Base-by-base conservation (phyloP, 495 filamentous ascomycete genomes). In the Delitschia confertaspora region DNA sequence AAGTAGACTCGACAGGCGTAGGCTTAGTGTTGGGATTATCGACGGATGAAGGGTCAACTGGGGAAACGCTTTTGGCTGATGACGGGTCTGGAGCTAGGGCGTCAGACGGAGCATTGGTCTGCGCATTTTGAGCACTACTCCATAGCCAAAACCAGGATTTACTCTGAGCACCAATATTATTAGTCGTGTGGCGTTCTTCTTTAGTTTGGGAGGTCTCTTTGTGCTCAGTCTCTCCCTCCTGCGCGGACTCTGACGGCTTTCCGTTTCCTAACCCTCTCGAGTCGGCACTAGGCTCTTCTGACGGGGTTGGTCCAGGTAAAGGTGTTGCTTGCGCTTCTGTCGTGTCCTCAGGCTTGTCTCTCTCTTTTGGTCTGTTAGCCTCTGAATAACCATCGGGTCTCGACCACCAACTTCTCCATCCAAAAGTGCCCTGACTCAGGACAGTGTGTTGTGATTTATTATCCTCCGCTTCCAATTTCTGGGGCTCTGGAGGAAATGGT, bases 371-470 rank as follows among this genome's bases (percentile, higher is more conserved):
- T 33, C 55, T 59, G 19, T 51, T 43, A 2, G 14, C 37, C n/a
- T 60, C 61, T 9, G 38, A 33, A 39, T 61, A 60, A 1, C 56
- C 61, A 40, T 66, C 63, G 11, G 63, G 63, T 42, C 55, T 45
- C 22, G 61, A 65, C 63, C 63, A 66, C 63, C 63, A 66, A 13
- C 61, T 59, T 13, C 57, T 49, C 63, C 63, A 66, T 1, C 36
- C 42, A 10, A 30, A 55, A 5, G 42, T 44, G 25, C 25, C 42
- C 16, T 34, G 18, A 4, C 33, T 41, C 22, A 35, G 17, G 18
- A 8, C 32, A 10, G 36, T 44, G 11, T 22, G 29, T n/a, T 47
- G 35, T 1, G 34, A 41, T n/a, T 33, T 33, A 14, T 22, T 37
- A 7, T 34, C 32, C 13, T 11, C 4, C 4, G 8, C 6, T n/a